phyloP scores from a whole-genome alignment of 495 filamentous ascomycete genomes.

The Penicillium manginii region DNA sequence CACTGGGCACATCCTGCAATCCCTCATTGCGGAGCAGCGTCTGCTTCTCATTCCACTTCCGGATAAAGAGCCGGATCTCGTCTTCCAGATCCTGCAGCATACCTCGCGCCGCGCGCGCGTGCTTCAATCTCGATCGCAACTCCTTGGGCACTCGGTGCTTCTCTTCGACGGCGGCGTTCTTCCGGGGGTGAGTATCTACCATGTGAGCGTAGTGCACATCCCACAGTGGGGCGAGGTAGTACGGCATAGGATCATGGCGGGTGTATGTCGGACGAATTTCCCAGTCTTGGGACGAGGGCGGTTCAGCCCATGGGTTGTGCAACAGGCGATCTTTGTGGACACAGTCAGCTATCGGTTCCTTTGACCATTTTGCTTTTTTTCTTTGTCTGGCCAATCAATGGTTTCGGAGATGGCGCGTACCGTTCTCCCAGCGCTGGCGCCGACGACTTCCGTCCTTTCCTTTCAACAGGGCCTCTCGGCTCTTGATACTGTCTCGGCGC shows the following conservation, averaged over 20 bases:
- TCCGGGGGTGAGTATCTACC: conserved; percentile 39
- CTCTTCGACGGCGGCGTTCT: conserved; percentile 40
- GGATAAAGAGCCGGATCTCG: conserved; percentile 63
- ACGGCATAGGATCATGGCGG: conserved; percentile 73
- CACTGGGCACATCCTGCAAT: conserved; percentile 50
- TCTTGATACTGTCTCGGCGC: conserved; percentile 63
- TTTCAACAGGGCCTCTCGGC: conserved; percentile 80
- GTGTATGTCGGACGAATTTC: conserved; percentile 75
- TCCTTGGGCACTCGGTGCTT: conserved; percentile 54
- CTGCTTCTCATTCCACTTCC: conserved; percentile 58
- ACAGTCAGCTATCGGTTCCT: conserved; percentile 10
- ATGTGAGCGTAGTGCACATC: conserved; percentile 65
- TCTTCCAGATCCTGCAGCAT: conserved; percentile 69
- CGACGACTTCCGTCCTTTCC: conserved; percentile 91
- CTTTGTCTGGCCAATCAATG: conserved; percentile 8
- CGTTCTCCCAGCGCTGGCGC: conserved; percentile 93
- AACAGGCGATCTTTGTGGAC: conserved; percentile 74
- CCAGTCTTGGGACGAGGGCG: conserved; percentile 83
- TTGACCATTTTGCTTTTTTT: background rate
- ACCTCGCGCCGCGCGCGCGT: conserved; percentile 66
- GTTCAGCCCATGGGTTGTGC: conserved; percentile 81
- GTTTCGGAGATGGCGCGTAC: conserved; percentile 50
- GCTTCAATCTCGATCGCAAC: conserved; percentile 66
- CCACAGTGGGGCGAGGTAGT: conserved; percentile 87
- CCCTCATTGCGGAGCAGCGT: conserved; percentile 45